These are phyloP conservation scores for Tuber borchii DNA, from an alignment of 495 filamentous ascomycete genomes.

Conservation along the genomic window DNA sequence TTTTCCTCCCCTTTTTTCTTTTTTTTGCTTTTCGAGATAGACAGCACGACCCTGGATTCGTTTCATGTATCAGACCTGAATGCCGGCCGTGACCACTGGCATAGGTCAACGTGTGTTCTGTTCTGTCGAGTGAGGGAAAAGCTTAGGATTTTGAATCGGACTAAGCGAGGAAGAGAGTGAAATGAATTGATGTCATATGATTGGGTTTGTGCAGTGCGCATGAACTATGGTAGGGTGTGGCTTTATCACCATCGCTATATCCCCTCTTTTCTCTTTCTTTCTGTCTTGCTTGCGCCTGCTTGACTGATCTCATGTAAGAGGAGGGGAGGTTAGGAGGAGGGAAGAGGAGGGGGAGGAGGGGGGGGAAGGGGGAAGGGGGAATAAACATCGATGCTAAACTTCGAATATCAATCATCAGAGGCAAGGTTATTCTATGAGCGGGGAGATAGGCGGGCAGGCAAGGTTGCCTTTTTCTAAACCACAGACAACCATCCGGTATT, in stretches of 20 bases:
- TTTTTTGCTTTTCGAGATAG: background rate
- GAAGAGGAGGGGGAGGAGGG: background rate
- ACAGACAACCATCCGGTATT: background rate
- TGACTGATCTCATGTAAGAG: background rate
- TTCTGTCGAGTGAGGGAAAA: conserved; percentile 17
- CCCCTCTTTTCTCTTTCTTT: background rate
- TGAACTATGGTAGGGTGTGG: background rate
- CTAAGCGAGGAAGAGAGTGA: background rate
- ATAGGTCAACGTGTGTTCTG: conserved; percentile 50
- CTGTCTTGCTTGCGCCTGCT: background rate
- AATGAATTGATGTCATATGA: background rate
- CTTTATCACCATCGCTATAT: background rate
- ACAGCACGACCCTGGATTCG: background rate
- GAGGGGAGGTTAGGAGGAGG: background rate
- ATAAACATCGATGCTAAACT: background rate
- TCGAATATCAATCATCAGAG: background rate
- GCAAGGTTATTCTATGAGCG: background rate
- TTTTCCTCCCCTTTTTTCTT: background rate
- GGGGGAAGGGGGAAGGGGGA: background rate
- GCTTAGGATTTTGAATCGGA: background rate
- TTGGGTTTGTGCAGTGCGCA: background rate
- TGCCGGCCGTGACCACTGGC: conserved; percentile 43
- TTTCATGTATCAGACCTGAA: background rate
- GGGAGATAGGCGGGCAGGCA: background rate
- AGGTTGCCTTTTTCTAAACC: background rate